Evolutionary conservation across 129 eudicot species (phyloP).

Genomic region (Glebionis coronaria): DNA sequence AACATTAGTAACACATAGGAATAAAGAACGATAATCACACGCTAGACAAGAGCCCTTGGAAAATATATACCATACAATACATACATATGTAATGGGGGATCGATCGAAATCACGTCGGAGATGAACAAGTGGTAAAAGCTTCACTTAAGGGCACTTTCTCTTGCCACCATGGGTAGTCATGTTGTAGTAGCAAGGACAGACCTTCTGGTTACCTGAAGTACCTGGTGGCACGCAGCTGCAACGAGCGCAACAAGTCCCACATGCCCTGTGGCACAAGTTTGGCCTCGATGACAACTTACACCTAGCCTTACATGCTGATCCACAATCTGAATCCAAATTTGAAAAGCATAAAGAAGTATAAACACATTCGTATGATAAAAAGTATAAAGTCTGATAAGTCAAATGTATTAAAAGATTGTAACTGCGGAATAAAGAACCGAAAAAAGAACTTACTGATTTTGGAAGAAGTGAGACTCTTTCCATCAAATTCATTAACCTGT

Average conservation of each 20-base stretch:
- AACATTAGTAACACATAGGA: slow-evolving; percentile 11
- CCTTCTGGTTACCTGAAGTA: slow-evolving; percentile 60
- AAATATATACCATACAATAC: slow-evolving; percentile 21
- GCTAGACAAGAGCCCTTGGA: background rate
- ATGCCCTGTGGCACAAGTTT: slow-evolving; percentile 58
- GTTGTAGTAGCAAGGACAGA: slow-evolving; percentile 59
- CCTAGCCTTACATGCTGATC: slow-evolving; percentile 47
- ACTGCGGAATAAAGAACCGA: no score
- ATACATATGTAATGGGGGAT: background rate
- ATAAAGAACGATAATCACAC: slow-evolving; percentile 9
- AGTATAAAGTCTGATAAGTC: no score
- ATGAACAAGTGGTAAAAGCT: slow-evolving; percentile 10
- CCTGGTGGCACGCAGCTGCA: slow-evolving; percentile 81
- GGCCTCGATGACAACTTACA: slow-evolving; percentile 57
- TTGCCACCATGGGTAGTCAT: slow-evolving; percentile 61
- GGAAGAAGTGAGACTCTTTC: slow-evolving; percentile 1
- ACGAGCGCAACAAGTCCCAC: slow-evolving; percentile 74
- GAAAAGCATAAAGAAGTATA: background rate
- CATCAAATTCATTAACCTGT: slow-evolving; percentile 30
- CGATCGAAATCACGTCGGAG: slow-evolving; percentile 6
- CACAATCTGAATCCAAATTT: slow-evolving; percentile 40
- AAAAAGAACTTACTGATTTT: slow-evolving; percentile 26
- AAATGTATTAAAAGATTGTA: no score
- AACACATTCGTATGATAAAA: no score
- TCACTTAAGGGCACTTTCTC: slow-evolving; percentile 33